A percentile compares a stretch with the other conserved stretches of the same genome.
phyloP scores from a whole-genome alignment of 768 basidiomycete genomes.

The Cystobasidium onofrii region DNA sequence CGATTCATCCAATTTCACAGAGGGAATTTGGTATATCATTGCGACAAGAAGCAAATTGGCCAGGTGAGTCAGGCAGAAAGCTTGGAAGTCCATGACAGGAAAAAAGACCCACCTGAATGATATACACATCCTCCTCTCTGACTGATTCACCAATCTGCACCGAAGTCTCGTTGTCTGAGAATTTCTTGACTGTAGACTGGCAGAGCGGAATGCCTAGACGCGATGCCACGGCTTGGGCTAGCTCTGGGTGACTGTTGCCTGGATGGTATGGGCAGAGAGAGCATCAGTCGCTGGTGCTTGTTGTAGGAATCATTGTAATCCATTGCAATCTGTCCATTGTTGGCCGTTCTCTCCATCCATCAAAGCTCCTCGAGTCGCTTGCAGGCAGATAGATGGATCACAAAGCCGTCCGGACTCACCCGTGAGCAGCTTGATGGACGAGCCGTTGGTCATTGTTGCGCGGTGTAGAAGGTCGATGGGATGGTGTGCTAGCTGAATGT shows the following conservation, averaged over 20 bases:
- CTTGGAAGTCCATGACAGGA: background rate
- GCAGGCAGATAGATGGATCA: background rate
- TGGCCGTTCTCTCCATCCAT: background rate
- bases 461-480: background rate
- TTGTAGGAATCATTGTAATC: too few relatives aligned
- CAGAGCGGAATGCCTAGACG: constrained; percentile 82
- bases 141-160: constrained; percentile 74
- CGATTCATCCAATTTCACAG: background rate
- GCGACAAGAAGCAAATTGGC: too few relatives aligned
- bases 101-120: constrained; percentile 69
- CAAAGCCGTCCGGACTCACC: constrained; percentile 38
- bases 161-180: constrained; percentile 71
- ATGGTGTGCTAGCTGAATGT: background rate
- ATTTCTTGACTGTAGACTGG: constrained; percentile 63
- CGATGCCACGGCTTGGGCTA: constrained; percentile 89
- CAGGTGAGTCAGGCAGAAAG: too few relatives aligned
- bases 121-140: constrained; percentile 96
- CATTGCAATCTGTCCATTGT: background rate
- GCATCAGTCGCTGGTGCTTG: background rate
- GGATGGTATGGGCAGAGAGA: constrained; percentile 24
- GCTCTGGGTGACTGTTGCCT: constrained; percentile 98
- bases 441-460: constrained; percentile 39
- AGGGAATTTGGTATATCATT: background rate
- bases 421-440: constrained; percentile 48
- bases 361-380: background rate